Percentiles rank a stretch among this genome's conserved stretches.
Evolutionary conservation across 192 early-diverging fungal species (phyloP).

Genomic region (Backusella sp.): DNA sequence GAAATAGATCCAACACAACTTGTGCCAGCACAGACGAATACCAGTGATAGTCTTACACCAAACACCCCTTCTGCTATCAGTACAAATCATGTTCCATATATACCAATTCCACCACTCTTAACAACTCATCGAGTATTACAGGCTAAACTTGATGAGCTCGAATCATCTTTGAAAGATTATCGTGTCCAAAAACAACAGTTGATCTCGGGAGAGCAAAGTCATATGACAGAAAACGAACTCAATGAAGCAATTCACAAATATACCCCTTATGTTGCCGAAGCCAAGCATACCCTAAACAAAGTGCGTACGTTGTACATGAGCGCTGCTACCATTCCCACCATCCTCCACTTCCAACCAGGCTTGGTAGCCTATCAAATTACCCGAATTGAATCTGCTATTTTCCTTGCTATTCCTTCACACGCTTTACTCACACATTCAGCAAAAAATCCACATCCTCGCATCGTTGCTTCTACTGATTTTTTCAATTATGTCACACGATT

Average conservation of each 20-base stretch:
- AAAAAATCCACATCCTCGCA: slow-evolving; percentile 52
- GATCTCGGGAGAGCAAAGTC: neutral
- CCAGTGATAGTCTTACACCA: slow-evolving; percentile 42
- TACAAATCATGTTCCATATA: slow-evolving; percentile 52
- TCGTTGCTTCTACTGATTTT: slow-evolving; percentile 70
- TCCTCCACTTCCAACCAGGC: slow-evolving; percentile 58
- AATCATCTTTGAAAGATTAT: slow-evolving; percentile 37
- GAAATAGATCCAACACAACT: slow-evolving; percentile 50
- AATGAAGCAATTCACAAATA: slow-evolving; percentile 46
- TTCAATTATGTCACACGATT: slow-evolving; percentile 78
- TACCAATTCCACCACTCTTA: slow-evolving; percentile 50
- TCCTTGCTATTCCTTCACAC: slow-evolving; percentile 57
- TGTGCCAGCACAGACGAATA: slow-evolving; percentile 44
- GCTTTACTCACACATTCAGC: slow-evolving; percentile 63
- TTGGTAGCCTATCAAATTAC: slow-evolving; percentile 70
- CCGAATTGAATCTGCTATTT: slow-evolving; percentile 68
- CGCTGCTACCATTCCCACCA: slow-evolving; percentile 47
- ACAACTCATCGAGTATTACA: slow-evolving; percentile 46
- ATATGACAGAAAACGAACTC: slow-evolving; percentile 28
- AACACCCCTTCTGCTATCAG: slow-evolving; percentile 25
- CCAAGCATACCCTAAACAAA: slow-evolving; percentile 45
- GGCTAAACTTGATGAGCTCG: slow-evolving; percentile 42
- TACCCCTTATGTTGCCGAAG: slow-evolving; percentile 35
- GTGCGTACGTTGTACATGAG: slow-evolving; percentile 50
- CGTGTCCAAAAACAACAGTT: slow-evolving; percentile 17